Base-by-base conservation (phyloP, 2,329 filamentous ascomycete genomes). In the Drechslera avenae region DNA sequence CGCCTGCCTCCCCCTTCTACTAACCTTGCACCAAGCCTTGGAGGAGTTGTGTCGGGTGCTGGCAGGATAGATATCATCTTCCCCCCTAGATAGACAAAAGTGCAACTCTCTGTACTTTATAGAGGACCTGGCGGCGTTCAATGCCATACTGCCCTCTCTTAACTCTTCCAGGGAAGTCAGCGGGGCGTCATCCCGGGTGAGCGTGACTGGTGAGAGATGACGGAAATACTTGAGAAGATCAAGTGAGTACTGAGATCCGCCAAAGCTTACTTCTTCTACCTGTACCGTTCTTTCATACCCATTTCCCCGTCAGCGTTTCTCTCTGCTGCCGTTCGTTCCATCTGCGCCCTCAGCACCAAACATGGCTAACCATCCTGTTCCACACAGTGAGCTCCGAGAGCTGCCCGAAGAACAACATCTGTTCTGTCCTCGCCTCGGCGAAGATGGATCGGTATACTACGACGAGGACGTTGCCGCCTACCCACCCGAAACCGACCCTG, bases 361-460 rank as follows among this genome's bases (percentile, higher is more conserved):
- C 57, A 53, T 62, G 62, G 44, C 57, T 67, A 32, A 72, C 66
- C 36, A 52, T 34, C 26, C 46, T 41, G 37, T 36, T 43, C 34
- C 43, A 39, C 46, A 36, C 40, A 76, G 74, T 40, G 64, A 75
- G 53, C 69, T 77, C 34, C 62, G 68, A 58, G 52, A 62, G 26
- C 64, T 77, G 7, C 67, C 73, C 35, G 63, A 66, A 32, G 69
- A 74, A 4, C 56, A 74, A 31, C 79, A 81, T 63, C 76, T 79
- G 53, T 80, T 81, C 62, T 81, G 79, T 58, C 78, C 79, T 13
- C 74, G 78, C 46, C 31, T 59, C 16, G 62, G 66, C 33, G 70
- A 73, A 10, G 72, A 75, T 33, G 52, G 55, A 12, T 57, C 60
- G 16, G 52, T 69, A 36, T 79, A 75, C 61, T 79, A 72, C 57